Percentiles rank a stretch among this genome's conserved stretches.
Conservation (phyloP, 1,139 yeast species). For the Taiozyma onychis region DNA sequence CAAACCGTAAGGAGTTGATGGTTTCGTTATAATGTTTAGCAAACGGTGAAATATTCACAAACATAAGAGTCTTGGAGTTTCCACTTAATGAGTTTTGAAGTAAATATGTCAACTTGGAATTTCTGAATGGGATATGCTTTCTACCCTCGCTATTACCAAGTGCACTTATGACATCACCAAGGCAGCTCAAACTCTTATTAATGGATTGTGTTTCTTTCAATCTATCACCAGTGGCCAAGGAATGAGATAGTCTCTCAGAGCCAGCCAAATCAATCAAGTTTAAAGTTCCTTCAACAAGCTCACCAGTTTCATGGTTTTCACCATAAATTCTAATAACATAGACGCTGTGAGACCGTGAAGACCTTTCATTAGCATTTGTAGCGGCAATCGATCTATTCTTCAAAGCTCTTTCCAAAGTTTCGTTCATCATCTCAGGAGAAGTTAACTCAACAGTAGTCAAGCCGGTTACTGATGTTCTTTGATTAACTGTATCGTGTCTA, state of each 20-base stretch:
- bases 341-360: conserved; percentile 70
- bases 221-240: conserved; percentile 77
- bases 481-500: conserved; percentile 55
- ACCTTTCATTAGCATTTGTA: conserved; percentile 74
- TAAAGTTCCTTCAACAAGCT: conserved; percentile 51
- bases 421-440: conserved; percentile 45
- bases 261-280: conserved; percentile 85
- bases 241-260: conserved; percentile 73
- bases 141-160: conserved; percentile 37
- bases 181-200: conserved; percentile 79
- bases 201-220: conserved; percentile 85
- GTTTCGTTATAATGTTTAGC: conserved; percentile 65
- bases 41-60: conserved; percentile 81
- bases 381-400: conserved; percentile 73
- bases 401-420: conserved; percentile 48
- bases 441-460: conserved; percentile 45
- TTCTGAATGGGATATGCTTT: conserved; percentile 50
- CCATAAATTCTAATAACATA: conserved; percentile 65
- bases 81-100: conserved; percentile 84
- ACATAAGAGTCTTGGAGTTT: conserved; percentile 85
- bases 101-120: conserved; percentile 67
- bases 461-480: conserved; percentile 56
- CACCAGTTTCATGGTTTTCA: conserved; percentile 43
- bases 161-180: conserved; percentile 87
- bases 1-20: conserved; percentile 80